Evolutionary conservation across 768 basidiomycete genomes (phyloP).

Genomic region (Symmetrospora coprosmae): DNA sequence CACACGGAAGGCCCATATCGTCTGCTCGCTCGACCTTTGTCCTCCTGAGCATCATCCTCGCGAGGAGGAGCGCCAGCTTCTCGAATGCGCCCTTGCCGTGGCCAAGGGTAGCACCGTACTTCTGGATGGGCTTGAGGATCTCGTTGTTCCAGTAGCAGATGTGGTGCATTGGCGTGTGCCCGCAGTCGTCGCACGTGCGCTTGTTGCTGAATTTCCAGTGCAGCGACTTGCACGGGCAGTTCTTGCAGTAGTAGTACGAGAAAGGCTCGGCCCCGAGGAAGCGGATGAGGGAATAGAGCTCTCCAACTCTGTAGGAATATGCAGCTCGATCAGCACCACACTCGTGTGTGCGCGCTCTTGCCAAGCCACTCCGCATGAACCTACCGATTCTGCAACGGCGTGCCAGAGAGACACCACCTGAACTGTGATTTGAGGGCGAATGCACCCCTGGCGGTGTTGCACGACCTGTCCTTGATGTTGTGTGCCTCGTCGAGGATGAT

Average conservation of each 20-base stretch:
- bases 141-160: constrained; percentile 96
- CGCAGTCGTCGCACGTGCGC: constrained; percentile 47
- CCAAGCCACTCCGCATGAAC: no score
- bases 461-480: constrained; percentile 50
- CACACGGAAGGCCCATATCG: constrained; percentile 69
- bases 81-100: constrained; percentile 73
- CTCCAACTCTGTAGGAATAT: constrained; percentile 92
- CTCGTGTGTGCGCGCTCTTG: no score
- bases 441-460: constrained; percentile 92
- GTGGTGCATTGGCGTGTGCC: constrained; percentile 40
- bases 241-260: constrained; percentile 83
- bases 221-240: constrained; percentile 81
- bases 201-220: constrained; percentile 88
- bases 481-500: constrained; percentile 35
- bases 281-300: constrained; percentile 61
- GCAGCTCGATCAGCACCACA: no score
- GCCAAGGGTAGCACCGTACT: constrained; percentile 55
- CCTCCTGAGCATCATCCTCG: constrained; percentile 72
- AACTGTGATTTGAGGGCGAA: constrained; percentile 70
- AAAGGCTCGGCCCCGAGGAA: constrained; percentile 73
- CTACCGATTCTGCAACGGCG: constrained; percentile 68
- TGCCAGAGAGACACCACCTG: constrained; percentile 87
- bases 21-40: constrained; percentile 81
- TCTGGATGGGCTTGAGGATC: constrained; percentile 85
- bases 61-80: constrained; percentile 74